phyloP scores from a whole-genome alignment of 441 rosid genomes.

The Bocquillonia castaneifolia region DNA sequence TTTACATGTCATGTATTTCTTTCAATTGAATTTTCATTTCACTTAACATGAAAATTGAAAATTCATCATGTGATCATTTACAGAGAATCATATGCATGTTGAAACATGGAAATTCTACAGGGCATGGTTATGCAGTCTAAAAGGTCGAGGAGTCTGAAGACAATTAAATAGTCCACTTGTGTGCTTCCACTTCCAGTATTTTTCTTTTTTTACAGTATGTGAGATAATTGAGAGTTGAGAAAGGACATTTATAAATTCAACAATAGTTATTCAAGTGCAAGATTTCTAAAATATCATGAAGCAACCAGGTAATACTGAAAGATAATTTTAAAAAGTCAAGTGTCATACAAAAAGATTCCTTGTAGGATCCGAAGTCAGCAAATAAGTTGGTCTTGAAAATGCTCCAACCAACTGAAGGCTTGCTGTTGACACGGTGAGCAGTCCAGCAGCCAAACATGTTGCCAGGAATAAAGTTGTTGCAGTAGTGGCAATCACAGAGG shows the following conservation, averaged over 20 bases:
- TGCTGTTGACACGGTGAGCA: conserved; percentile 78
- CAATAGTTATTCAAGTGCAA: not conserved
- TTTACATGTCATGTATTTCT: not conserved
- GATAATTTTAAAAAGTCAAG: conserved; percentile 13
- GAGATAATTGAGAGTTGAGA: not conserved
- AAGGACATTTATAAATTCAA: not conserved
- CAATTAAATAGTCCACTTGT: not conserved
- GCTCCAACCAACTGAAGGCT: conserved; percentile 69
- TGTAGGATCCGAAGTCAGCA: conserved; percentile 57
- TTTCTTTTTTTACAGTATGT: too few relatives aligned
- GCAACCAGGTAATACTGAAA: not conserved
- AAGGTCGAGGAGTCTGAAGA: not conserved
- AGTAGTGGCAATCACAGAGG: conserved; percentile 42
- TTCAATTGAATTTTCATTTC: not conserved
- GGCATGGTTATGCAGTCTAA: not conserved
- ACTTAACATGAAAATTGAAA: too few relatives aligned
- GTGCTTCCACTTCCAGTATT: not conserved
- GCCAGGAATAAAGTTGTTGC: conserved; percentile 53
- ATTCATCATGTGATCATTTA: not conserved
- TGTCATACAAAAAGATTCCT: conserved; percentile 73
- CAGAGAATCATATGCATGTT: not conserved
- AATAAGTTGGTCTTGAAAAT: conserved; percentile 51
- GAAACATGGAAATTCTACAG: not conserved
- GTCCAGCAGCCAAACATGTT: conserved; percentile 58
- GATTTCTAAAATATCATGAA: not conserved